Percentiles rank a stretch among this genome's conserved stretches.
These are phyloP conservation scores for Paramarasmius palmivorus DNA, from an alignment of 1,284 basidiomycete genomes.

Conservation along the genomic window DNA sequence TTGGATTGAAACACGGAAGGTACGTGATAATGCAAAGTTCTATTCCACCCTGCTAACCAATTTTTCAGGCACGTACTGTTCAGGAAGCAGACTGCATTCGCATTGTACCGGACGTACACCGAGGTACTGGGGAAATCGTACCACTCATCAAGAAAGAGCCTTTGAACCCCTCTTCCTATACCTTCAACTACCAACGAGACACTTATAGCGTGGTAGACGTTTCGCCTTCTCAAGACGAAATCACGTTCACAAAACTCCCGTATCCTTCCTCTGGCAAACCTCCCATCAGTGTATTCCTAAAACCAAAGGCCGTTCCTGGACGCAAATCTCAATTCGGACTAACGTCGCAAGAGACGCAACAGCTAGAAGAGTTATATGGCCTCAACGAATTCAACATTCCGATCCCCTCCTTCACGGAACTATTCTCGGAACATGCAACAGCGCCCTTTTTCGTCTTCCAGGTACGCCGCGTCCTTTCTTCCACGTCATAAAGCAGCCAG, in stretches of 20 bases:
- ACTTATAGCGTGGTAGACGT: constrained; percentile 78
- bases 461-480: constrained; percentile 28
- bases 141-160: constrained; percentile 66
- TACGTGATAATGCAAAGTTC: constrained; percentile 26
- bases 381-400: constrained; percentile 95
- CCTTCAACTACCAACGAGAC: constrained; percentile 96
- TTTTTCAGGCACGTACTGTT: constrained; percentile 59
- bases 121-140: constrained; percentile 92
- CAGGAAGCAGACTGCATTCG: constrained; percentile 81
- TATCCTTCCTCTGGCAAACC: constrained; percentile 87
- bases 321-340: constrained; percentile 30
- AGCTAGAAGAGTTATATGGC: constrained; percentile 71
- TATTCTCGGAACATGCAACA: constrained; percentile 16
- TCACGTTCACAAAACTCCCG: constrained; percentile 80
- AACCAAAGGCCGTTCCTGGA: constrained; percentile 36
- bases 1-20: constrained; percentile 74
- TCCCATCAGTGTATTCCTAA: constrained; percentile 67
- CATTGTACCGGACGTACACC: constrained; percentile 83
- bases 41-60: no score
- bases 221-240: constrained; percentile 36
- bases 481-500: constrained; percentile 41
- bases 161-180: constrained; percentile 63
- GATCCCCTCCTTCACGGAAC: constrained; percentile 80
- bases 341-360: constrained; percentile 37
- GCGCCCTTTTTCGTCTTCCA: constrained; percentile 89